Conservation (phyloP, 2,329 filamentous ascomycete species). For the Drechmeria coniospora region DNA sequence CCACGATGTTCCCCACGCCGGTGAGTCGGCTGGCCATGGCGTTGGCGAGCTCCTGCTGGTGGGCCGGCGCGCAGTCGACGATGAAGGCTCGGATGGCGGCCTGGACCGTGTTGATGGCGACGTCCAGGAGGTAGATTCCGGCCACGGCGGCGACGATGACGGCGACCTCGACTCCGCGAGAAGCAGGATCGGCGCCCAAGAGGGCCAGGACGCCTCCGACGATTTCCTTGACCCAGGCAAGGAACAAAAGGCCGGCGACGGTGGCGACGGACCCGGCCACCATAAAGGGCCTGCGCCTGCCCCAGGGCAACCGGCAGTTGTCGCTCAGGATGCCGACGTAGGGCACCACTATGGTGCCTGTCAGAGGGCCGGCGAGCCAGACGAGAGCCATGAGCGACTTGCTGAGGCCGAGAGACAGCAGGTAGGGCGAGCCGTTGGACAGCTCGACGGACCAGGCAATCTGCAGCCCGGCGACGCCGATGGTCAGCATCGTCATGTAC, state of each 20-base stretch:
- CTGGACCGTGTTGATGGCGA: conserved; percentile 94
- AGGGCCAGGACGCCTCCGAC: conserved; percentile 51
- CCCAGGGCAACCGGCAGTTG: conserved; percentile 58
- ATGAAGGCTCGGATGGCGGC: conserved; percentile 85
- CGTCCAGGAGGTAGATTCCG: conserved; percentile 82
- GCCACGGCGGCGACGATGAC: conserved; percentile 69
- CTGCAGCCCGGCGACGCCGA: conserved; percentile 78
- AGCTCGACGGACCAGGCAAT: conserved; percentile 93
- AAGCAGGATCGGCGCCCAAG: conserved; percentile 56
- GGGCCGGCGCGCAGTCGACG: conserved; percentile 78
- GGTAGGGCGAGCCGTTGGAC: conserved; percentile 77
- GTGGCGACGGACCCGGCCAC: conserved; percentile 53
- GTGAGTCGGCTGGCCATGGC: conserved; percentile 82
- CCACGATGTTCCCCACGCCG: conserved; percentile 79
- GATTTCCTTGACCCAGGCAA: conserved; percentile 62
- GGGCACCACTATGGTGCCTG: conserved; percentile 65
- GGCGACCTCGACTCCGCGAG: conserved; percentile 43
- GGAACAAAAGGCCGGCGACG: conserved; percentile 48
- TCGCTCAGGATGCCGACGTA: conserved; percentile 73
- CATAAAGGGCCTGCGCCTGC: conserved; percentile 72
- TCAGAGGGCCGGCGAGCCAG: conserved; percentile 71
- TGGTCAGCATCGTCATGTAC: conserved; percentile 75
- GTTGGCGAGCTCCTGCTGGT: conserved; percentile 89
- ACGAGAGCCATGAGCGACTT: conserved; percentile 72
- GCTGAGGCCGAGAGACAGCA: conserved; percentile 66